Base-by-base conservation (phyloP, 257 asterid species). In the Fraxinus cuspidata region DNA sequence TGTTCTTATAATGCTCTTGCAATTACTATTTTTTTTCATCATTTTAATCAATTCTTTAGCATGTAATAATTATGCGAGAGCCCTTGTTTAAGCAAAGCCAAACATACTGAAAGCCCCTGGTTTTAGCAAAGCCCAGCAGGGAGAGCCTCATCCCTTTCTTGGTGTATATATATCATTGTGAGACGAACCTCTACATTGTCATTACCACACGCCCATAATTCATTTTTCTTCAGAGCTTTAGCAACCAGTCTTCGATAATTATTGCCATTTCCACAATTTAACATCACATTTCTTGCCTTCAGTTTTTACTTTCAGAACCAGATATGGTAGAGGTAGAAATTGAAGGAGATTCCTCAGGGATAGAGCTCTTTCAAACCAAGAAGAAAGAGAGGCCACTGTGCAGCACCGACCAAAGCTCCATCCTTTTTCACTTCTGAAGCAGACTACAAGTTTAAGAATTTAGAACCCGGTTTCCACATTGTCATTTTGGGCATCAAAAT, bases 71-170 rank as follows among this genome's bases (percentile, higher is more conserved):
- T 77, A 77, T 53, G 86, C 32, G 74, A 84, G 87, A 77, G 85
- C 86, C 85, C 76, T 74, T 86, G 85, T 84, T 78, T 85, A 87
- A 87, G 90, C 86, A 86, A 88, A 82, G 83, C 82, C 69, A 16
- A 79, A 81, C 85, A 81, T 51, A 4, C 44, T 25, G 58, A 68
- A 69, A 80, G 86, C 78, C 76, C 87, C 84, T 58, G 66, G 74
- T 80, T 82, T 81, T 85, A 87, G 85, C 86, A 53, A 85, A 51
- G 65, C 63, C 72, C 76, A 79, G 72, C 85, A 71, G 53, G 75
- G 49, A 65, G 83, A 78, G 83, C 83, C 71, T 73, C 78, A 27
- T 31, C 82, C 74, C 37, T 3, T 72, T 68, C 69, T 42, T 65
- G n/a, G 63, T 70, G 63, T 63, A 71, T 81, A 27, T 81, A 27